Evolutionary conservation across 108 stramenopile species (phyloP).

Genomic region (Cylindrotheca fusiformis): DNA sequence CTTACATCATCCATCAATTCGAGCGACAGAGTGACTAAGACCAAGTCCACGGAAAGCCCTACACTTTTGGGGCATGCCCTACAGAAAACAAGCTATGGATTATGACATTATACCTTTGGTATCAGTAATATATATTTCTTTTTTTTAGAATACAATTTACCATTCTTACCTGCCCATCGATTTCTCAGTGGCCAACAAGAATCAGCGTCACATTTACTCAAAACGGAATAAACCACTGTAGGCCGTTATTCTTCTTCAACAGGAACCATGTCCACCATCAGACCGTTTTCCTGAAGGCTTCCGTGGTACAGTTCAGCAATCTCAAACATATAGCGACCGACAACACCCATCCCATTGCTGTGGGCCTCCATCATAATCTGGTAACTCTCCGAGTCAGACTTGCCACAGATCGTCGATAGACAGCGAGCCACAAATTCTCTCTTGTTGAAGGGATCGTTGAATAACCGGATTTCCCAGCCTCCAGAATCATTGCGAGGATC

Average conservation of each 20-base stretch:
- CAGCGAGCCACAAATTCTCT: conserved; percentile 72
- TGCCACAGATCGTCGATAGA: conserved; percentile 49
- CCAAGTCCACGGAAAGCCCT: too few relatives aligned
- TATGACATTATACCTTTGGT: too few relatives aligned
- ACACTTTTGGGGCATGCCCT: too few relatives aligned
- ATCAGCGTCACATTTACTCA: too few relatives aligned
- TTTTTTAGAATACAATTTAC: too few relatives aligned
- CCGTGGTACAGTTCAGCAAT: conserved; percentile 63
- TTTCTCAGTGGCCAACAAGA: too few relatives aligned
- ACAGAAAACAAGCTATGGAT: too few relatives aligned
- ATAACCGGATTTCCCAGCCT: conserved; percentile 65
- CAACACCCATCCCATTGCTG: conserved; percentile 53
- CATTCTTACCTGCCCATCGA: too few relatives aligned
- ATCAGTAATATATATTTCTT: too few relatives aligned
- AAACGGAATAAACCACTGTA: too few relatives aligned
- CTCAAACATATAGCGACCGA: conserved; percentile 58
- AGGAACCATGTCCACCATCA: conserved; percentile 64
- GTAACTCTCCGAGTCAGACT: conserved; percentile 52
- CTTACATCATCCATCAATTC: too few relatives aligned
- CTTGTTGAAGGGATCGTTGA: conserved; percentile 78
- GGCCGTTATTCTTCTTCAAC: conserved; percentile 67
- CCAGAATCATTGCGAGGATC: conserved; percentile 15
- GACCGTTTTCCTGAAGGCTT: conserved; percentile 43
- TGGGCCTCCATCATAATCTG: conserved; percentile 81
- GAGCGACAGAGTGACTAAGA: too few relatives aligned